These are phyloP conservation scores for Dryas alaskensis DNA, from an alignment of 306 rosid genomes.

Conservation along the genomic window DNA sequence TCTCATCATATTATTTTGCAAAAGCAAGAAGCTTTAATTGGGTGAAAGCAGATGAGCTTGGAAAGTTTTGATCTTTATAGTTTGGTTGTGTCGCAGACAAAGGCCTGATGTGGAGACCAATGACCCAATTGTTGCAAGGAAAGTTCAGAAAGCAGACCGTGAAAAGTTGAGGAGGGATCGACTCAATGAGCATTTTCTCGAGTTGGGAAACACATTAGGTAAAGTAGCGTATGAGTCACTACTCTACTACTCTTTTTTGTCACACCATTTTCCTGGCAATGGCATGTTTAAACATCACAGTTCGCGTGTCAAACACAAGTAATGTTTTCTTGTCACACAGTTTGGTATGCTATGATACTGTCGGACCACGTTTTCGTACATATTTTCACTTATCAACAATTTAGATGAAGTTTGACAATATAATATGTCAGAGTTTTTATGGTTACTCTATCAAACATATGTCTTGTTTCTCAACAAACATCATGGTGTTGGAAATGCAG, in stretches of 20 bases:
- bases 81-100: slow-evolving; percentile 38
- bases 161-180: slow-evolving; percentile 88
- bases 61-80: not conserved
- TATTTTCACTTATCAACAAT: no score
- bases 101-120: slow-evolving; percentile 46
- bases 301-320: not conserved
- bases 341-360: not conserved
- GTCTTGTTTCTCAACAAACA: not conserved
- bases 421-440: no score
- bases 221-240: not conserved
- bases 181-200: slow-evolving; percentile 72
- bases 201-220: slow-evolving; percentile 76
- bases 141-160: slow-evolving; percentile 87
- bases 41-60: not conserved
- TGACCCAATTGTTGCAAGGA: slow-evolving; percentile 62
- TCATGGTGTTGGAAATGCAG: slow-evolving; percentile 41
- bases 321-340: not conserved
- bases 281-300: not conserved
- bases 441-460: not conserved
- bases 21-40: not conserved
- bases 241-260: not conserved
- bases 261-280: not conserved
- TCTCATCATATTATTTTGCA: not conserved
- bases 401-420: no score
- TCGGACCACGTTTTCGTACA: no score